phyloP scores from a whole-genome alignment of 1,284 basidiomycete species.

The Ganoderma boninense region DNA sequence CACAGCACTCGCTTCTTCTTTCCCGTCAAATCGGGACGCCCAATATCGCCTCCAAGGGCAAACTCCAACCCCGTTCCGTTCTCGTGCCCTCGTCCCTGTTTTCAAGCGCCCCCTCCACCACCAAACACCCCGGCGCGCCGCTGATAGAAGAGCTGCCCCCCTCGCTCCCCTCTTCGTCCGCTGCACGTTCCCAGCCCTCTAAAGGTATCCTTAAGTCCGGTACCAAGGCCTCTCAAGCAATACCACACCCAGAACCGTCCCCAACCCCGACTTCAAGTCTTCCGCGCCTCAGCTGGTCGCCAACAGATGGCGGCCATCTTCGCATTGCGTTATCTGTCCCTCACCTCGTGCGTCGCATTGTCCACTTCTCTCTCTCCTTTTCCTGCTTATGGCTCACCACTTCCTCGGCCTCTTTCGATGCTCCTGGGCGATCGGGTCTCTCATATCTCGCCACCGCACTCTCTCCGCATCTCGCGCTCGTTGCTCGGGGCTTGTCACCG shows the following conservation, averaged over 20 bases:
- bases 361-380: constrained; percentile 9
- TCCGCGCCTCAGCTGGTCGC: constrained; percentile 51
- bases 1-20: constrained; percentile 60
- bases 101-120: constrained; percentile 26
- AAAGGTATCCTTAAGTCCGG: constrained; percentile 52
- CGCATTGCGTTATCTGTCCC: constrained; percentile 60
- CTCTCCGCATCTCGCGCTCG: not conserved
- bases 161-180: constrained; percentile 14
- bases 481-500: not conserved
- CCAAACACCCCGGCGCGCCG: constrained; percentile 33
- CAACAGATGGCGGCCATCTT: constrained; percentile 47
- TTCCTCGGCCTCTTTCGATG: not conserved
- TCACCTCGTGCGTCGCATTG: constrained; percentile 53
- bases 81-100: constrained; percentile 57
- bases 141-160: constrained; percentile 58
- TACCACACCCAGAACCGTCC: not conserved
- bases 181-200: constrained; percentile 27
- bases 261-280: constrained; percentile 40
- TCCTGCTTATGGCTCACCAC: not conserved
- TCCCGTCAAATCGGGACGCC: constrained; percentile 73
- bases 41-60: constrained; percentile 77
- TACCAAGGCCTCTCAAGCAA: constrained; percentile 11
- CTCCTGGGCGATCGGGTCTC: not conserved
- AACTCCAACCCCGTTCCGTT: constrained; percentile 62
- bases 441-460: not conserved